A percentile compares a stretch with the other conserved stretches of the same genome.
Evolutionary conservation across 1,139 yeast species (phyloP).

Genomic region (Wickerhamomyces sp.): DNA sequence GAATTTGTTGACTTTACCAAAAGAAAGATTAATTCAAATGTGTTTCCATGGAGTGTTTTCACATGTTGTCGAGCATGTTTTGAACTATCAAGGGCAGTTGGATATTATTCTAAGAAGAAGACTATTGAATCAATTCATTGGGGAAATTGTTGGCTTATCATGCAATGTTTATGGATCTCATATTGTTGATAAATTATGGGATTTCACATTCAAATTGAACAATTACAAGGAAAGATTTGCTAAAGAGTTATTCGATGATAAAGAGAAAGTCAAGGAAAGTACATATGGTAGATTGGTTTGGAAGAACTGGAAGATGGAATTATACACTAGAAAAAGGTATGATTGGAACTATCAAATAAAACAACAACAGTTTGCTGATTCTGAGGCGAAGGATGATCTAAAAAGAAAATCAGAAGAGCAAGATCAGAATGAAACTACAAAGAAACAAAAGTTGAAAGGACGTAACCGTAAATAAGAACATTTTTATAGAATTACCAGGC

Average conservation of each 20-base stretch:
- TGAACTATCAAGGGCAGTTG: conserved; percentile 40
- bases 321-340: conserved; percentile 64
- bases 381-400: neutral
- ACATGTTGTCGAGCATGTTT: conserved; percentile 69
- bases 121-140: conserved; percentile 58
- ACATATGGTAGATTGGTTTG: conserved; percentile 87
- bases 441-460: conserved; percentile 29
- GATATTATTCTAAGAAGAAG: conserved; percentile 60
- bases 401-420: conserved; percentile 6
- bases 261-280: conserved; percentile 74
- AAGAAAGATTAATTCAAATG: conserved; percentile 60
- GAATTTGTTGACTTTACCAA: conserved; percentile 56
- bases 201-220: conserved; percentile 69
- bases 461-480: conserved; percentile 24
- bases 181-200: conserved; percentile 81
- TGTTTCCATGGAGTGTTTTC: conserved; percentile 87
- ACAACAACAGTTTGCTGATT: conserved; percentile 53
- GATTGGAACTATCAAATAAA: conserved; percentile 81
- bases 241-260: conserved; percentile 53
- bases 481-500: conserved; percentile 39
- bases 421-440: neutral
- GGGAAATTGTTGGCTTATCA: conserved; percentile 55
- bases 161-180: conserved; percentile 93
- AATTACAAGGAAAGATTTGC: conserved; percentile 88
- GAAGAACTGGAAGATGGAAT: conserved; percentile 91